Conservation (phyloP, 2,329 filamentous ascomycete species). For the Talaromyces funiculosus region DNA sequence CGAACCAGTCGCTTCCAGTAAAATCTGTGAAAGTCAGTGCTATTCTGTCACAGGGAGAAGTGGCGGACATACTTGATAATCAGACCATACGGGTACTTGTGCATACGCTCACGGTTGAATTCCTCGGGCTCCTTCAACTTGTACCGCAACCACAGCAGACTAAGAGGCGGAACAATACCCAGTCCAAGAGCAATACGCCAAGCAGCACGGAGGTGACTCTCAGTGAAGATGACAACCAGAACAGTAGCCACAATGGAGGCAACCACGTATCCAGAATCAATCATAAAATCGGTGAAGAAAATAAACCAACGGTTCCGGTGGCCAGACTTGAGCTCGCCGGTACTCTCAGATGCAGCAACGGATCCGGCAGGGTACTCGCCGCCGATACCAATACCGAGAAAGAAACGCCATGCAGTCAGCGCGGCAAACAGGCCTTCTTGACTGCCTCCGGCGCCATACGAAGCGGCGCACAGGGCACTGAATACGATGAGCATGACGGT, state of each 20-base stretch:
- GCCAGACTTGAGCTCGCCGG: slow-evolving; percentile 72
- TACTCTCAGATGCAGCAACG: slow-evolving; percentile 78
- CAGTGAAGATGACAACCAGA: slow-evolving; percentile 53
- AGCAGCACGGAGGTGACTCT: slow-evolving; percentile 63
- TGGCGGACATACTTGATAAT: slow-evolving; percentile 44
- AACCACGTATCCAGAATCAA: slow-evolving; percentile 77
- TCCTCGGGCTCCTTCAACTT: slow-evolving; percentile 74
- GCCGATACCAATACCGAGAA: slow-evolving; percentile 72
- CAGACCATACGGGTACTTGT: slow-evolving; percentile 49
- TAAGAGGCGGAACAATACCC: slow-evolving; percentile 69
- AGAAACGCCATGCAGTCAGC: slow-evolving; percentile 77
- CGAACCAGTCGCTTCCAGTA: slow-evolving; percentile 66
- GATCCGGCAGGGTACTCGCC: slow-evolving; percentile 58
- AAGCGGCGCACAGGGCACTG: slow-evolving; percentile 69
- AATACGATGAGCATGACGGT: slow-evolving; percentile 82
- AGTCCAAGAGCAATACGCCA: slow-evolving; percentile 79
- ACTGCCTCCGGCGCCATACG: slow-evolving; percentile 68
- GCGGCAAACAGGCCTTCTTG: slow-evolving; percentile 68
- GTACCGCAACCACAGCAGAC: slow-evolving; percentile 65
- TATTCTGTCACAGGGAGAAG: slow-evolving; percentile 5
- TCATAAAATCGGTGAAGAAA: slow-evolving; percentile 82
- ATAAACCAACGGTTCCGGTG: slow-evolving; percentile 88
- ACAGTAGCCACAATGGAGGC: slow-evolving; percentile 71
- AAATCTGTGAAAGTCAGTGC: slow-evolving; percentile 49
- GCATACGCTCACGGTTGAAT: slow-evolving; percentile 66